phyloP scores from a whole-genome alignment of 2,329 filamentous ascomycete genomes.

The Venturia carpophila region DNA sequence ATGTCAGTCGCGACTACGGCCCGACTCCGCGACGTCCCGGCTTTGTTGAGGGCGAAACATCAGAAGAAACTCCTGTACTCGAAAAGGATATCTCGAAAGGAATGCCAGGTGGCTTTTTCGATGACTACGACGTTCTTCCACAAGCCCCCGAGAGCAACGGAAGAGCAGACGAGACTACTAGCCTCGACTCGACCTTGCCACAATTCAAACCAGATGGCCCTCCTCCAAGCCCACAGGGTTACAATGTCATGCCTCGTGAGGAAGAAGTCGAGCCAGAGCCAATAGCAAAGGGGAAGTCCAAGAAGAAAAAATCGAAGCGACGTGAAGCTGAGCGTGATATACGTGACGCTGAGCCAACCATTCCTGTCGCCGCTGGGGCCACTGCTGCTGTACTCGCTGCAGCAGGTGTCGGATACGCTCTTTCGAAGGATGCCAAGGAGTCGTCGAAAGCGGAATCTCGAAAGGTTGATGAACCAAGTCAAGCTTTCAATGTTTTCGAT shows the following conservation, averaged over 20 bases:
- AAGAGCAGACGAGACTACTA: not conserved
- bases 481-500: conserved; percentile 17
- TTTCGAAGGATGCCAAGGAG: conserved; percentile 5
- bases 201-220: conserved; percentile 6
- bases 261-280: not conserved
- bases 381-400: conserved; percentile 10
- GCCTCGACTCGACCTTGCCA: conserved; percentile 7
- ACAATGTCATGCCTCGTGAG: not conserved
- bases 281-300: conserved; percentile 1
- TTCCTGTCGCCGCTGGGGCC: not conserved
- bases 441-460: not conserved
- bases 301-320: conserved; percentile 15
- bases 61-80: conserved; percentile 49
- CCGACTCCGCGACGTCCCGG: conserved; percentile 21
- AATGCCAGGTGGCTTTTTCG: conserved; percentile 48
- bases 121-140: conserved; percentile 25
- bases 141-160: not conserved
- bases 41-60: conserved; percentile 31
- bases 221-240: not conserved
- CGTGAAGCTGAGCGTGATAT: conserved; percentile 12
- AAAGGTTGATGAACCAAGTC: not conserved
- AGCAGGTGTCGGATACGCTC: conserved; percentile 14
- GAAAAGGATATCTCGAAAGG: conserved; percentile 32
- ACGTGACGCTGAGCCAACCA: conserved; percentile 14
- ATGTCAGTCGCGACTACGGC: not conserved